Base-by-base conservation (phyloP, 768 basidiomycete genomes). In the Pleurotus tuber-regium region DNA sequence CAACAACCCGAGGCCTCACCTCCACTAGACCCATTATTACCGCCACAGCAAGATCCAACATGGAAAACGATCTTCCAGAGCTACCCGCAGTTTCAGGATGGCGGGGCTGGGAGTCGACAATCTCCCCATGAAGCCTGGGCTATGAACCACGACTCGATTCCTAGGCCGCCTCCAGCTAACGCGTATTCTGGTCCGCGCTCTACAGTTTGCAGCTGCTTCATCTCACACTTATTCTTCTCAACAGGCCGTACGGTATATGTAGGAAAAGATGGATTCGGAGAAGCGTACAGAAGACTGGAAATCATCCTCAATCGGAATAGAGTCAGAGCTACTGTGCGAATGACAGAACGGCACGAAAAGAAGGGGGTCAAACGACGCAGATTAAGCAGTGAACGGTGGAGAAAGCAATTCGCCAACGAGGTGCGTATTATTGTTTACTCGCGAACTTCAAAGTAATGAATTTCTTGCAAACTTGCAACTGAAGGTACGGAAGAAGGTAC, bases 401-500 rank as follows among this genome's bases (percentile, higher is more conserved):
- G 87, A 63, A 83, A 76, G 60, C 81, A 77, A 54, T 93, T 92
- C 67, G 85, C 89, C 42, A 73, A 89, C 59, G 86, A 89, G 78
- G 90, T 83, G 70, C 57, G 82, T 61, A 36, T 55, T 28, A 21
- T 50, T 26, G 31, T 38, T 28, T n/a, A n/a, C n/a, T 18, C 35
- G 12, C 31, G 21, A 46, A 58, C 53, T 51, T 53, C 51, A 48
- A 49, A 25, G 18, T 29, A 28, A 19, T 43, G 40, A 42, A 19
- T 19, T 7, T n/a, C 9, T n/a, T n/a, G 18, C 9, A 21, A 18
- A 35, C 28, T 57, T 52, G 54, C 56, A 28, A 53, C 52, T 57
- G n/a, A 60, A 92, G 90, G 89, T 92, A 55, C 81, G 90, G 66
- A 81, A 82, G 72, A 92, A 88, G 70, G 87, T 92, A 30, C 80